Conservation (phyloP, 2,329 filamentous ascomycete species). For the Cryphonectria naterciae region DNA sequence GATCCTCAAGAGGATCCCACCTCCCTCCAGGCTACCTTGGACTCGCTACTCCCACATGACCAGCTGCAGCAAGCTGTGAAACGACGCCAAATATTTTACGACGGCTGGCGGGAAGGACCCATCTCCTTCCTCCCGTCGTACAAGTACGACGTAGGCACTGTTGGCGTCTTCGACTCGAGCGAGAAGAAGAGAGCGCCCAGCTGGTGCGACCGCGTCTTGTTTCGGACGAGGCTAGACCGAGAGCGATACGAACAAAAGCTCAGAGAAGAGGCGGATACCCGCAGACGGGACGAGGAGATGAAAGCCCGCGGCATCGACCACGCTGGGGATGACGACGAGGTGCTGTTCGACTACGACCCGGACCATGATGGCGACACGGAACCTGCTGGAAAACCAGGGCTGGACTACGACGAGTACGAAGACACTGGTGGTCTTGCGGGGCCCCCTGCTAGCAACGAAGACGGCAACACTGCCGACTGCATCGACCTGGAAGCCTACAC, state of each 20-base stretch:
- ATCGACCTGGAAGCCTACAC: slow-evolving; percentile 71
- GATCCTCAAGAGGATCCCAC: slow-evolving; percentile 78
- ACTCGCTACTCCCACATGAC: slow-evolving; percentile 87
- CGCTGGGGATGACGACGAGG: slow-evolving; percentile 75
- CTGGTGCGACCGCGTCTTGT: slow-evolving; percentile 96
- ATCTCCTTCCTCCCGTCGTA: slow-evolving; percentile 93
- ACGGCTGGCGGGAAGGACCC: slow-evolving; percentile 88
- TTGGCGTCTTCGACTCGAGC: slow-evolving; percentile 90
- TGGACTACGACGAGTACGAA: slow-evolving; percentile 65
- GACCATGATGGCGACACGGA: slow-evolving; percentile 67
- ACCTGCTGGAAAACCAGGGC: slow-evolving; percentile 42
- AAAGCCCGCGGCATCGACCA: slow-evolving; percentile 75
- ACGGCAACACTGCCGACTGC: slow-evolving; percentile 59
- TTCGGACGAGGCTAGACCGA: slow-evolving; percentile 74
- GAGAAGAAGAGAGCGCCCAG: slow-evolving; percentile 92
- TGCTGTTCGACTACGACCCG: slow-evolving; percentile 90
- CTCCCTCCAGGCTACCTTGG: slow-evolving; percentile 85
- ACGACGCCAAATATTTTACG: slow-evolving; percentile 78
- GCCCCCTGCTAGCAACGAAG: slow-evolving; percentile 59
- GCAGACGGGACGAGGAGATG: slow-evolving; percentile 82
- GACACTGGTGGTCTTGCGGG: slow-evolving; percentile 50
- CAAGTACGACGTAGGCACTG: slow-evolving; percentile 95
- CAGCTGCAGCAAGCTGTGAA: slow-evolving; percentile 78
- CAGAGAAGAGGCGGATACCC: slow-evolving; percentile 67
- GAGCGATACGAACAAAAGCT: slow-evolving; percentile 66